A percentile compares a stretch with the other conserved stretches of the same genome.
These are phyloP conservation scores for Colletotrichum brevisporum DNA, from an alignment of 2,329 filamentous ascomycete species.

Conservation along the genomic window DNA sequence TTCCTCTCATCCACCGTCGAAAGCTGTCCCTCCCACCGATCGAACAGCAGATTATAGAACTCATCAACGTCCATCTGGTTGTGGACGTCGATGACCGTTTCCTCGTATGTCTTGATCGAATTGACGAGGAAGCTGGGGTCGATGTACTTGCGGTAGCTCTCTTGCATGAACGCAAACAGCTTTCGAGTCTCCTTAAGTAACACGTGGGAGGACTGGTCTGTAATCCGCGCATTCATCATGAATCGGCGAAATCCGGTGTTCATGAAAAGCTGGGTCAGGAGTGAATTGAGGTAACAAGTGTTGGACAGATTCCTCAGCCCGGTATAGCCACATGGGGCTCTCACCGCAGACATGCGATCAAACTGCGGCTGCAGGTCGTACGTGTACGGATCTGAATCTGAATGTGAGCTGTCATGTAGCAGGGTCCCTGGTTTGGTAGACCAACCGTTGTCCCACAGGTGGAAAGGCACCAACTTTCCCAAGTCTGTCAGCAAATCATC, in stretches of 20 bases:
- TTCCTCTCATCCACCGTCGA: conserved; percentile 76
- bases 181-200: conserved; percentile 84
- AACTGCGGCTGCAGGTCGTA: conserved; percentile 74
- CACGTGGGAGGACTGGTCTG: conserved; percentile 71
- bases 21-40: conserved; percentile 90
- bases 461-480: conserved; percentile 63
- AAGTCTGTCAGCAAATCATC: conserved; percentile 66
- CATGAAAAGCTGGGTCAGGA: conserved; percentile 97
- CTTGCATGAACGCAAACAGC: conserved; percentile 89
- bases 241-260: conserved; percentile 90
- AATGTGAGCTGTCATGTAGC: conserved; percentile 4
- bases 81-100: conserved; percentile 85
- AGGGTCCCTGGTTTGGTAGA: neutral
- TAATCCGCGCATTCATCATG: conserved; percentile 76
- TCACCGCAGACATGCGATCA: conserved; percentile 77
- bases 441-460: conserved; percentile 34
- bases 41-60: conserved; percentile 95
- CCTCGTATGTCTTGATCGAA: conserved; percentile 86
- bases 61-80: conserved; percentile 99
- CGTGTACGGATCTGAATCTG: conserved; percentile 63
- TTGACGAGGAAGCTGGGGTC: conserved; percentile 81
- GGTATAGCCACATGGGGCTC: conserved; percentile 85
- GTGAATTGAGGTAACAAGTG: conserved; percentile 96
- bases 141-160: conserved; percentile 79
- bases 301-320: conserved; percentile 94